Evolutionary conservation across 2,329 filamentous ascomycete genomes (phyloP).

Genomic region (Calonectria hawksworthii): DNA sequence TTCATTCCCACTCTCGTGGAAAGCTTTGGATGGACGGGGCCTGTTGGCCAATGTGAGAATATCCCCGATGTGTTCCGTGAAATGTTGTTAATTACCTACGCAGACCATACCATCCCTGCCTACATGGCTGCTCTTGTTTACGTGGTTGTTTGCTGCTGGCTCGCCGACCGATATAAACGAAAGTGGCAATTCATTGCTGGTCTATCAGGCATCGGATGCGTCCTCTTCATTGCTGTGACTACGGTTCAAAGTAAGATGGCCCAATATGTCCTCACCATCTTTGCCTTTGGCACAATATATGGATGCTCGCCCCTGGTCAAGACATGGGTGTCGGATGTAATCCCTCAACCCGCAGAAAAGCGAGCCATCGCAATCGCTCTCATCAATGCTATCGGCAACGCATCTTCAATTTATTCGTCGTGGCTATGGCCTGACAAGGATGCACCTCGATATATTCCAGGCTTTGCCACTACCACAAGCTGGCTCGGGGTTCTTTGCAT

Average conservation of each 20-base stretch:
- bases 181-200: background rate
- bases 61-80: too few species aligned
- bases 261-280: background rate
- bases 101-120: slow-evolving; percentile 1
- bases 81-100: background rate
- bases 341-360: background rate
- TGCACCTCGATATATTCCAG: slow-evolving; percentile 19
- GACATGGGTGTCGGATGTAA: background rate
- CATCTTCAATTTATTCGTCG: slow-evolving; percentile 17
- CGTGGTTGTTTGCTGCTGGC: background rate
- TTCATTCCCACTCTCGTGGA: background rate
- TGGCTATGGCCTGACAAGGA: slow-evolving; percentile 24
- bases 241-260: background rate
- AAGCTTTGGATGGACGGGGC: background rate
- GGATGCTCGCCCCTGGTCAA: background rate
- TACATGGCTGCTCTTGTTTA: slow-evolving; percentile 6
- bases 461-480: slow-evolving; percentile 15
- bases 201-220: background rate
- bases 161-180: background rate
- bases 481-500: background rate
- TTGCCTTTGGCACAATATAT: background rate
- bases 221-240: background rate
- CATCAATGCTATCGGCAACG: slow-evolving; percentile 7
- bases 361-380: background rate
- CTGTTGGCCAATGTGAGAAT: background rate